Base-by-base conservation (phyloP, 2,329 filamentous ascomycete species). In the Cercospora nicotianae region DNA sequence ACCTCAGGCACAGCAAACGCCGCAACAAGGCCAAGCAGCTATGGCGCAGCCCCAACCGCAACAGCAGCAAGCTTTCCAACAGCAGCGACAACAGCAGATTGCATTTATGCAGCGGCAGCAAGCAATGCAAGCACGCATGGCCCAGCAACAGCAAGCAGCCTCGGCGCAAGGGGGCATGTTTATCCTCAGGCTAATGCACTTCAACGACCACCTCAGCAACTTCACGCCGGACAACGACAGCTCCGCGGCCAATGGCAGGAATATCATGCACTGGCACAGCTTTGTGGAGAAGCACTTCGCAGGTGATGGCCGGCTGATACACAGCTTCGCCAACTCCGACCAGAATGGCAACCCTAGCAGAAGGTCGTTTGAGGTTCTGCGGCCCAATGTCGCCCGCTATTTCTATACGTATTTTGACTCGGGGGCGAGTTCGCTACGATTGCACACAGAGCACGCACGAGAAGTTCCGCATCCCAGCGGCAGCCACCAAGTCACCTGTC, bases 381-480 rank as follows among this genome's bases (percentile, higher is more conserved):
- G 88, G 67, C 87, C 93, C 3, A 91, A 91, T 0, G 84, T 99
- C 57, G 88, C 94, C 36, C 89, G 94, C 75, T 98, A 95, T 79
- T 97, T 97, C 78, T 89, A 91, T 74, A 94, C 92, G 0, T 91
- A 96, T 75, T 97, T 95, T 77, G 90, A 90, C 66, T 94, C 92
- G 69, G 94, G 93, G 6, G 89, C 97, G 65, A 90, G 87, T 73
- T 92, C 89, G 64, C 92, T 98, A 74, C 93, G 97, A 78, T 86
- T 98, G 77, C 88, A 93, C 23, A 86, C 96, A 74, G 93, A 96
- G 73, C 89, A 88, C 42, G 82, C 86, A 16, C 82, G 81, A 30
- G 87, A 90, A 72, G 83, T 81, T 42, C 80, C 83, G 55, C 78
- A 91, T 39, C 83, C 86, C 1, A 87, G 86, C 66, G 88, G 90